phyloP scores from a whole-genome alignment of 2,329 filamentous ascomycete genomes.

The Fusarium piperis region DNA sequence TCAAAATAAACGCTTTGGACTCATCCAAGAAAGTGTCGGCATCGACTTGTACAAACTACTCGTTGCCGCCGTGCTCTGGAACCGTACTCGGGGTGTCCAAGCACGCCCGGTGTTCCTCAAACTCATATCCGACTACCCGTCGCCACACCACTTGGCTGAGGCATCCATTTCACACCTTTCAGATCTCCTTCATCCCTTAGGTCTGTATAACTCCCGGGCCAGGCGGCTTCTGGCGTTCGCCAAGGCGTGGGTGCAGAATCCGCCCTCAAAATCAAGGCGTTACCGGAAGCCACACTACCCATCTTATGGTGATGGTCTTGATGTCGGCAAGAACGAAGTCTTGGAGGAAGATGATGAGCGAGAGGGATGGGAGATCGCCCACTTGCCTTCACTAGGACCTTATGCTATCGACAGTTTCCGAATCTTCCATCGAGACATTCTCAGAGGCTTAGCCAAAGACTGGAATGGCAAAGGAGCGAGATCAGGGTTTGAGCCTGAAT shows the following conservation, averaged over 20 bases:
- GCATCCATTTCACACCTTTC: slow-evolving; percentile 6
- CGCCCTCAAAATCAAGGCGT: neutral
- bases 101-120: slow-evolving; percentile 6
- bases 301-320: neutral
- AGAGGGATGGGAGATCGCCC: slow-evolving; percentile 25
- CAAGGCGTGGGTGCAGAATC: slow-evolving; percentile 9
- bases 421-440: slow-evolving; percentile 23
- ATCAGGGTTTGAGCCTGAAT: slow-evolving; percentile 14
- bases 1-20: neutral
- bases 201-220: slow-evolving; percentile 26
- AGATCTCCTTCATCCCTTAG: slow-evolving; percentile 19
- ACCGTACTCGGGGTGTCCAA: slow-evolving; percentile 17
- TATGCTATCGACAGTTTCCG: slow-evolving; percentile 31
- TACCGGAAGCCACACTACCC: slow-evolving; percentile 30
- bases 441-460: slow-evolving; percentile 2
- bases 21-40: slow-evolving; percentile 23
- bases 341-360: slow-evolving; percentile 13
- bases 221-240: slow-evolving; percentile 23
- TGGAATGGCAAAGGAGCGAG: neutral
- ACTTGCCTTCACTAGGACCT: slow-evolving; percentile 23
- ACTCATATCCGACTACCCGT: neutral
- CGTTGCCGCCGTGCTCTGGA: slow-evolving; percentile 30
- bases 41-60: slow-evolving; percentile 14
- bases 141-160: neutral
- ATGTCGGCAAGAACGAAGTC: slow-evolving; percentile 15